Base-by-base conservation (phyloP, 2,329 filamentous ascomycete genomes). In the Colletotrichum sublineola region DNA sequence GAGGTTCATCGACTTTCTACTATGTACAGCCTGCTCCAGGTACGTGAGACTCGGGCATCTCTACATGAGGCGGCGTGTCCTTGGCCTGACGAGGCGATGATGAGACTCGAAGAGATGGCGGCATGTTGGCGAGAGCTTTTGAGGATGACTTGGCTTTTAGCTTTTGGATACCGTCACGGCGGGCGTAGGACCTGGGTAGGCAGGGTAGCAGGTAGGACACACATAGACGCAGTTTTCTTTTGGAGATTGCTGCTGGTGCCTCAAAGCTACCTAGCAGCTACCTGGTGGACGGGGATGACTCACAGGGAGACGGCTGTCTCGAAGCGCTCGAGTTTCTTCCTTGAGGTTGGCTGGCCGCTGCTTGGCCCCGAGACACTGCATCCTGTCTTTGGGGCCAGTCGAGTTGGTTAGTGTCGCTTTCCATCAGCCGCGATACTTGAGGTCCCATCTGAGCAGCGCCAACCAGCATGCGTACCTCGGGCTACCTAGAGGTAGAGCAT, bases 21-120 rank as follows among this genome's bases (percentile, higher is more conserved):
- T 24, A 24, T 24, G n/a, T 42, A 12, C 29, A 24, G 12, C 11
- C 20, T 14, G 57, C 20, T n/a, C 20, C 61, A 52, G 46, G 33
- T 20, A 42, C 46, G 48, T 63, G 61, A 53, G 61, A 63, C 46
- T 18, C 52, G 46, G n/a, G 36, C 61, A 53, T 53, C 48, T 53
- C 33, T 40, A 63, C 44, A 29, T n/a, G 46, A 63, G 61, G 60
- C 46, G 48, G 42, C 18, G 15, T 63, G 46, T 52, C 46, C 50
- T 36, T 52, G 55, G n/a, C 36, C 20, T 40, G 20, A 38, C 31
- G 20, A 33, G 44, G 20, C 24, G 24, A 24, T 24, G 24, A 24
- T 24, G 24, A 24, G 24, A 24, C 24, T 24, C 24, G 24, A 24
- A 24, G 24, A 24, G 24, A 24, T 24, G 24, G 24, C 24, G 24